Conservation (phyloP, 805 yeast genomes). For the Blastobotrys terrestris region DNA sequence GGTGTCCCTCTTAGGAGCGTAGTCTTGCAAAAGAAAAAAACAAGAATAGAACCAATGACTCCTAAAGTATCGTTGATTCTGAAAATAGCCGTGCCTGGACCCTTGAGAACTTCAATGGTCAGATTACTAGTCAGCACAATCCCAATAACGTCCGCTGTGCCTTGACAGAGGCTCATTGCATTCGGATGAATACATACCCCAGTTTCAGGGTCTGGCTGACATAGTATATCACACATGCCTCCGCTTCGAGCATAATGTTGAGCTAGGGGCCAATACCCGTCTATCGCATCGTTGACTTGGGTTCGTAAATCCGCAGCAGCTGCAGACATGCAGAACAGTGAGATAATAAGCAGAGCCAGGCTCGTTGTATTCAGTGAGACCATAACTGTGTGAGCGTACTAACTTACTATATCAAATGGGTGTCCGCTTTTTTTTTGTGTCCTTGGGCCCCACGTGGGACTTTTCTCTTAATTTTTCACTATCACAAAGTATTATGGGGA, state of each 20-base stretch:
- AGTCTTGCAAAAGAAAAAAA: neutral
- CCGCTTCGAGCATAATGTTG: neutral
- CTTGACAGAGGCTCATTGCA: neutral
- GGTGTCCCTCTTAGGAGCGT: neutral
- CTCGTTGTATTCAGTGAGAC: no score
- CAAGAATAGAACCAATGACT: neutral
- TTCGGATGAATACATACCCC: neutral
- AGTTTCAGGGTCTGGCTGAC: neutral
- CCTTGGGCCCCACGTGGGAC: neutral
- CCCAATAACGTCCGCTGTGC: neutral
- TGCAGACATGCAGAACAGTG: neutral
- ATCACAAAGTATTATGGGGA: constrained; percentile 4
- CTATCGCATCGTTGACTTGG: neutral
- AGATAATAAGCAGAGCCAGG: neutral
- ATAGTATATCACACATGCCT: neutral
- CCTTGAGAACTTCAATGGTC: neutral
- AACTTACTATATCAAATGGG: no score
- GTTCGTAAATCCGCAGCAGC: neutral
- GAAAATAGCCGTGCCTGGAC: neutral
- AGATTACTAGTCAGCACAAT: neutral
- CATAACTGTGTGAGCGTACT: no score
- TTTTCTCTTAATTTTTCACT: neutral
- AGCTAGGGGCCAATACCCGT: neutral
- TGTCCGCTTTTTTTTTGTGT: neutral
- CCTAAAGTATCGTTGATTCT: neutral